phyloP scores from a whole-genome alignment of 2,329 filamentous ascomycete genomes.

The Clonostachys rhizophaga region DNA sequence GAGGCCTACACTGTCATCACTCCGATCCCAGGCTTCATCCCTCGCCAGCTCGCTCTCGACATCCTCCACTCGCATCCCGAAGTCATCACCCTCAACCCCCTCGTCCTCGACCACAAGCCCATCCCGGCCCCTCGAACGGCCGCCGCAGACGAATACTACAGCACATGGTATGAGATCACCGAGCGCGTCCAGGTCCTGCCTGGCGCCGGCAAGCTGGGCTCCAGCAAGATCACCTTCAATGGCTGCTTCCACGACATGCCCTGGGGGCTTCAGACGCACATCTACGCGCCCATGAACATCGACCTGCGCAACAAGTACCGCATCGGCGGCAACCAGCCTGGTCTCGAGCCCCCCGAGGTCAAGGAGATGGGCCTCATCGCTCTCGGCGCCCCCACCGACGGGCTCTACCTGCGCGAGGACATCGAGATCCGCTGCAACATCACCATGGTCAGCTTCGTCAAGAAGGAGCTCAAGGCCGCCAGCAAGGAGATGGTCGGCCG shows the following conservation, averaged over 20 bases:
- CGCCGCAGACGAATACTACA: conserved; percentile 65
- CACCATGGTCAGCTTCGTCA: conserved; percentile 60
- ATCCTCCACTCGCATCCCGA: conserved; percentile 68
- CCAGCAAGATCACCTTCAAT: conserved; percentile 63
- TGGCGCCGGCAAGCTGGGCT: conserved; percentile 60
- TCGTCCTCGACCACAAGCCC: conserved; percentile 58
- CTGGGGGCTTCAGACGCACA: conserved; percentile 68
- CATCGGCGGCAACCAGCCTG: conserved; percentile 65
- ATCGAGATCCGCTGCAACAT: conserved; percentile 69
- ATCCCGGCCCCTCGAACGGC: conserved; percentile 65
- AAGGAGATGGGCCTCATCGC: conserved; percentile 55
- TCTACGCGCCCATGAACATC: conserved; percentile 62
- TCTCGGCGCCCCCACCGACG: conserved; percentile 58
- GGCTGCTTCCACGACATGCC: conserved; percentile 70
- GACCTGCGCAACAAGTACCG: conserved; percentile 66
- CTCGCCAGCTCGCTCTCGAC: conserved; percentile 66
- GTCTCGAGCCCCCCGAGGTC: conserved; percentile 55
- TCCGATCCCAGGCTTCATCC: conserved; percentile 65
- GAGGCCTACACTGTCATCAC: conserved; percentile 65
- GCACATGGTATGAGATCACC: conserved; percentile 69
- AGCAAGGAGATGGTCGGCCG: conserved; percentile 64
- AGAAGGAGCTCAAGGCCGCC: conserved; percentile 60
- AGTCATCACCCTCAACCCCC: conserved; percentile 66
- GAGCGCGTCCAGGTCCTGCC: conserved; percentile 66
- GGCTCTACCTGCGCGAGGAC: conserved; percentile 64